Evolutionary conservation across 768 basidiomycete species (phyloP), one percentile per base, ranked within the genome.

Genomic region (Punctularia strigosozonata): DNA sequence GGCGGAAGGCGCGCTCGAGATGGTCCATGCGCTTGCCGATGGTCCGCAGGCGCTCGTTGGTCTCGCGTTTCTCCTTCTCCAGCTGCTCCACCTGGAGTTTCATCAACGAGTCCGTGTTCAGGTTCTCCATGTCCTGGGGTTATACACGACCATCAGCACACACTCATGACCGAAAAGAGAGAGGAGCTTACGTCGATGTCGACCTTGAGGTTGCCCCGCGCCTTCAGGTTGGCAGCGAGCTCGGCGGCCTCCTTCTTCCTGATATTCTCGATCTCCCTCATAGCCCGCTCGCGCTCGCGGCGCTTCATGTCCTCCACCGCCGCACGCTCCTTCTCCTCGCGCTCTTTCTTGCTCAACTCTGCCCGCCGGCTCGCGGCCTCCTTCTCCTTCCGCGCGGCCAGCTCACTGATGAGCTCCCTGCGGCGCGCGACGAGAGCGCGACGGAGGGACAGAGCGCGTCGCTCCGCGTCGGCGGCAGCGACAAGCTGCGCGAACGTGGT

Each of bases 41-140:
- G 46, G 92, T 75, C 18, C 89, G 80, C 35, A 94, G 69, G 17
- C 83, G 74, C 50, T 90, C 85, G 41, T 69, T 71, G 46, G 87
- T 66, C 48, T 90, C 85, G 50, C 77, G 81, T 70, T 91, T 94
- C 64, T 98, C 92, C 64, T 94, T 95, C 64, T 95, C 95, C 32
- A 97, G 70, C 54, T 97, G 90, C 47, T 89, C 80, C 25, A 95
- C 90, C 57, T 95, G 91, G 48, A 95, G 75, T 22, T 72, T 75
- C 58, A 97, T 81, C 45, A 98, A 73, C 34, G 77, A 76, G 50
- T 86, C 81, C 6, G 89, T 90, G 57, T 88, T 88, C 44, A 85
- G 67, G 37, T 75, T 77, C 49, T 88, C 84, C 58, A 91, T 69
- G 53, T 84, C 80, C 83, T 89, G 45, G 18, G 38, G 39, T 23